Evolutionary conservation across 2,329 filamentous ascomycete genomes (phyloP).

Genomic region (Blastomyces gilchristii): DNA sequence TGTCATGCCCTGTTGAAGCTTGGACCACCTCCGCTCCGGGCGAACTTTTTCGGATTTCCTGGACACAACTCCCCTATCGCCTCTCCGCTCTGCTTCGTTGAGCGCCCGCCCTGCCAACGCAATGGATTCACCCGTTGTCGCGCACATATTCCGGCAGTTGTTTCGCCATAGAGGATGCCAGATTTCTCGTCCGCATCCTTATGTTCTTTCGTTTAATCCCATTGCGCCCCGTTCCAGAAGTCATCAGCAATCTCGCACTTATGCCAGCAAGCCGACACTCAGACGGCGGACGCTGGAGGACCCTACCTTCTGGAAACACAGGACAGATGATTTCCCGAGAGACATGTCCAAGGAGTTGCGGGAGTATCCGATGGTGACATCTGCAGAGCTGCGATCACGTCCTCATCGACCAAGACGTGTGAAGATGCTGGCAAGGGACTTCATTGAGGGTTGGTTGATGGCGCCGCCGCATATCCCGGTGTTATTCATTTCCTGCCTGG

Average conservation of each 20-base stretch:
- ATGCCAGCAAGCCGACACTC: slow-evolving; percentile 29
- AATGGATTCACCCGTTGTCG: slow-evolving; percentile 76
- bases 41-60: slow-evolving; percentile 4
- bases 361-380: slow-evolving; percentile 72
- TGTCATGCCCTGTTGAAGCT: slow-evolving; percentile 17
- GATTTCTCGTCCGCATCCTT: slow-evolving; percentile 37
- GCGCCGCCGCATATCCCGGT: neutral
- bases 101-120: slow-evolving; percentile 11
- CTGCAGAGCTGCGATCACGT: slow-evolving; percentile 61
- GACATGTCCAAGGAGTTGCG: slow-evolving; percentile 74
- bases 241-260: slow-evolving; percentile 28
- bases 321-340: slow-evolving; percentile 60
- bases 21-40: slow-evolving; percentile 17
- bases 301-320: slow-evolving; percentile 78
- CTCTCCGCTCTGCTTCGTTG: slow-evolving; percentile 14
- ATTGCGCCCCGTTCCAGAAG: slow-evolving; percentile 7
- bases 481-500: neutral
- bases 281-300: slow-evolving; percentile 28
- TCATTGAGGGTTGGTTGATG: slow-evolving; percentile 65
- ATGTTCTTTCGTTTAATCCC: slow-evolving; percentile 17
- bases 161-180: slow-evolving; percentile 64
- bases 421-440: slow-evolving; percentile 96
- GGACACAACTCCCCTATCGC: slow-evolving; percentile 15
- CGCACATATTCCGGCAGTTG: slow-evolving; percentile 72
- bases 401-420: slow-evolving; percentile 72